Percentiles rank a stretch among this genome's conserved stretches.
These are phyloP conservation scores for Acer saccharum DNA, from an alignment of 345 rosid genomes.

Conservation along the genomic window DNA sequence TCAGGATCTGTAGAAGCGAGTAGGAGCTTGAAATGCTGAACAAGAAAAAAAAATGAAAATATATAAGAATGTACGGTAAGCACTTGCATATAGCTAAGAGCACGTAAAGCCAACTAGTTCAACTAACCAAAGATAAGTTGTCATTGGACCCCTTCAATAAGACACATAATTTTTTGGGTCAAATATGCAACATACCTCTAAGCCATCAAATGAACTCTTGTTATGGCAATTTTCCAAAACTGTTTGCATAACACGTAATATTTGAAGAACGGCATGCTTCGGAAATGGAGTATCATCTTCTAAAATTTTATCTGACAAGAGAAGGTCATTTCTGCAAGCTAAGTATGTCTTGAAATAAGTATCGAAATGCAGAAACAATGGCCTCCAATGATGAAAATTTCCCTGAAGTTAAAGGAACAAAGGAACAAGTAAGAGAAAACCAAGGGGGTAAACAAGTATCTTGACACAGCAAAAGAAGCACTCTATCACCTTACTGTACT, in stretches of 20 bases:
- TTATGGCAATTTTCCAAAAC: conserved; percentile 89
- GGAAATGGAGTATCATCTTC: conserved; percentile 78
- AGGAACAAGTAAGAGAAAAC: conserved; percentile 12
- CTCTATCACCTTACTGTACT: conserved; percentile 71
- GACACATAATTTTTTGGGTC: background rate
- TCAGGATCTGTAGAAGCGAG: conserved; percentile 96
- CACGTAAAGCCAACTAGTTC: background rate
- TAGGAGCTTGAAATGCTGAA: conserved; percentile 91
- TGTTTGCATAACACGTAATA: conserved; percentile 85
- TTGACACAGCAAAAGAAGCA: background rate
- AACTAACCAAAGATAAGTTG: background rate
- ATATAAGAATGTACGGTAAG: conserved; percentile 13
- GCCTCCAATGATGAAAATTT: conserved; percentile 97
- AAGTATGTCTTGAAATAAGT: conserved; percentile 83
- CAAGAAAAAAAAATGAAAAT: conserved; percentile 20
- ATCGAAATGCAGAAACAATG: conserved; percentile 88
- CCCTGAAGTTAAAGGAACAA: conserved; percentile 62
- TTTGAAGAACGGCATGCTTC: conserved; percentile 79
- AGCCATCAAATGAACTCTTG: conserved; percentile 89
- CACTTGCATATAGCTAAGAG: conserved; percentile 1
- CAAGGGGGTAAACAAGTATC: background rate
- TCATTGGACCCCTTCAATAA: background rate
- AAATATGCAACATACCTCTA: conserved; percentile 58
- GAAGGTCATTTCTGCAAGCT: conserved; percentile 78
- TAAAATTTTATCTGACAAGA: conserved; percentile 69